These are phyloP conservation scores for Micromonas commoda DNA, from an alignment of 139 green algal species.

Conservation along the genomic window DNA sequence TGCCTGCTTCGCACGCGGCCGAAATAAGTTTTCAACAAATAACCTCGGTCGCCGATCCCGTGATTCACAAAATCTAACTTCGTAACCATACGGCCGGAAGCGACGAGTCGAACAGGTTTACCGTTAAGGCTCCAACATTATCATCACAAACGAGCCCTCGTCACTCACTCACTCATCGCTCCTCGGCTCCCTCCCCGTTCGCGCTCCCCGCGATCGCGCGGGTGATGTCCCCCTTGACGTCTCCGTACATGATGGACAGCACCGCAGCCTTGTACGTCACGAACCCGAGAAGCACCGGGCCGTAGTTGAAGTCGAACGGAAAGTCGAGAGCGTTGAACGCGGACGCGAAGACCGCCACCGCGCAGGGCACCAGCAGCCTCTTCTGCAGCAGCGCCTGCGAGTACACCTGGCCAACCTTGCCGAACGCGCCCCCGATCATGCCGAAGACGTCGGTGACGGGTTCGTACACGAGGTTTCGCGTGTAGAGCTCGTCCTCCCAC, in stretches of 20 bases:
- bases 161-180: no score
- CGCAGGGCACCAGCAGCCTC: background rate
- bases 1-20: no score
- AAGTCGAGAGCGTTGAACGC: background rate
- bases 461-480: slow-evolving; percentile 22
- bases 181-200: background rate
- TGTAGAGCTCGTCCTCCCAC: slow-evolving; percentile 3
- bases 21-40: no score
- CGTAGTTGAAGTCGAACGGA: slow-evolving; percentile 19
- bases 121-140: no score
- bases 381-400: slow-evolving; percentile 13
- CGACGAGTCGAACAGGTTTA: no score
- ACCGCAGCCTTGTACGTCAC: slow-evolving; percentile 11
- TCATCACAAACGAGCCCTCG: no score
- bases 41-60: no score
- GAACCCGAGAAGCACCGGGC: slow-evolving; percentile 9
- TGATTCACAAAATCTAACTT: no score
- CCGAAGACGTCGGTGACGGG: slow-evolving; percentile 8
- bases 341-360: background rate
- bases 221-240: background rate
- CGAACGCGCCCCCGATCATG: slow-evolving; percentile 3
- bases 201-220: background rate
- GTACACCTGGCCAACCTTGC: slow-evolving; percentile 3
- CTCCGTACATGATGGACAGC: background rate
- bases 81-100: no score